phyloP scores from a whole-genome alignment of 2,329 filamentous ascomycete species.

The Colletotrichum lini region DNA sequence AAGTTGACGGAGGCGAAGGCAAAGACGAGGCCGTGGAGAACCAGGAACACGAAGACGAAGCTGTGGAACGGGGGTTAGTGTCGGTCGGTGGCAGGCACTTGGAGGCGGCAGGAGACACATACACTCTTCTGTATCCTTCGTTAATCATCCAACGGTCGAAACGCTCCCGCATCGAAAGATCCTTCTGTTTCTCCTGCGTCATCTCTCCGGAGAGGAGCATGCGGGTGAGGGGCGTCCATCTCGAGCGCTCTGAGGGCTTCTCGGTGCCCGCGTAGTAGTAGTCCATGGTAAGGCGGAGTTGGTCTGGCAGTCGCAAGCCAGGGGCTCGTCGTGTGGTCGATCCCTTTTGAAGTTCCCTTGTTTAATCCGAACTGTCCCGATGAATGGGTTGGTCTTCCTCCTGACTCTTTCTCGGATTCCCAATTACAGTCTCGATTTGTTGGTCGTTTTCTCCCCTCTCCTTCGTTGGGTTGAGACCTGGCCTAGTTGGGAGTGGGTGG shows the following conservation, averaged over 20 bases:
- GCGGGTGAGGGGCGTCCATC: constrained; percentile 86
- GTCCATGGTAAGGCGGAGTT: constrained; percentile 49
- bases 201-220: constrained; percentile 89
- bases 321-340: constrained; percentile 14
- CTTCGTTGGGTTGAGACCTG: background rate
- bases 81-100: background rate
- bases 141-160: constrained; percentile 93
- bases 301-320: constrained; percentile 37
- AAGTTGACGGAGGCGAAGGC: constrained; percentile 86
- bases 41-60: constrained; percentile 82
- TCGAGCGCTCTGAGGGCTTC: constrained; percentile 77
- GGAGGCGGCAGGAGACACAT: constrained; percentile 57
- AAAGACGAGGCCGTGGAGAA: constrained; percentile 83
- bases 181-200: constrained; percentile 79
- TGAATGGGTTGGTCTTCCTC: constrained; percentile 37
- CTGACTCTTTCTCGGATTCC: constrained; percentile 41
- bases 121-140: constrained; percentile 86
- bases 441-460: constrained; percentile 14
- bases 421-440: constrained; percentile 1
- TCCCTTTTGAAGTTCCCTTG: constrained; percentile 26
- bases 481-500: background rate
- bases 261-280: constrained; percentile 53
- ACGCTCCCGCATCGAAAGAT: constrained; percentile 77
- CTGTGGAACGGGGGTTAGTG: constrained; percentile 56
- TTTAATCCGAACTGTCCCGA: constrained; percentile 34